phyloP scores from a whole-genome alignment of 2,329 filamentous ascomycete genomes.

The Botryosphaeria dothidea region DNA sequence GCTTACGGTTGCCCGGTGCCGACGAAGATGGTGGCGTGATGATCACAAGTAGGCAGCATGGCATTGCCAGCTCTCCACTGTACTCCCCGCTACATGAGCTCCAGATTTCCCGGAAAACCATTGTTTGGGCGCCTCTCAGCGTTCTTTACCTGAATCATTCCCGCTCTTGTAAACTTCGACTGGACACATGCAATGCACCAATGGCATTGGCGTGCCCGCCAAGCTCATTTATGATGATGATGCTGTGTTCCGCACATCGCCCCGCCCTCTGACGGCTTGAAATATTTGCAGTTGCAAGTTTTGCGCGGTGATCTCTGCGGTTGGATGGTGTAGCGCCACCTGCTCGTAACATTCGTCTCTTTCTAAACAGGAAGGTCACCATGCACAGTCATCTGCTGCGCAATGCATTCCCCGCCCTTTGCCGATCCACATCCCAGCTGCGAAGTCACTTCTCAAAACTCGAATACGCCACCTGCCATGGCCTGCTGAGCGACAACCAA shows the following conservation, averaged over 20 bases:
- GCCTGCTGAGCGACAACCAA: too few relatives aligned
- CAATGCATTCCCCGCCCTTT: slow-evolving; percentile 12
- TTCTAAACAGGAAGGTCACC: slow-evolving; percentile 7
- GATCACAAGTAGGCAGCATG: background rate
- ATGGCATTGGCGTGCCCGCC: background rate
- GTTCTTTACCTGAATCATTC: background rate
- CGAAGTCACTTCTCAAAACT: background rate
- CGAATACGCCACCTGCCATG: background rate
- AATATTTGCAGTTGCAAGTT: background rate
- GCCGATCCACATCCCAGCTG: background rate
- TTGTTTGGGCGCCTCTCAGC: background rate
- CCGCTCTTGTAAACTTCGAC: background rate
- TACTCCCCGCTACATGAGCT: background rate
- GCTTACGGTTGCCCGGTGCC: background rate
- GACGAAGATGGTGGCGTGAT: background rate
- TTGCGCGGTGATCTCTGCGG: background rate
- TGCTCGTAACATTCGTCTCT: background rate
- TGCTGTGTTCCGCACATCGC: background rate
- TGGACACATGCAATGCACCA: too few relatives aligned
- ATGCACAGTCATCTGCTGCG: slow-evolving; percentile 14
- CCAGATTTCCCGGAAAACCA: background rate
- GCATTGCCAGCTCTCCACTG: background rate
- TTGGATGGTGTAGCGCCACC: slow-evolving; percentile 6
- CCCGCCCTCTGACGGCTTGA: background rate
- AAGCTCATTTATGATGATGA: background rate